Conservation (phyloP, 1,284 basidiomycete genomes). For the Melanopsichium pennsylvanicum region DNA sequence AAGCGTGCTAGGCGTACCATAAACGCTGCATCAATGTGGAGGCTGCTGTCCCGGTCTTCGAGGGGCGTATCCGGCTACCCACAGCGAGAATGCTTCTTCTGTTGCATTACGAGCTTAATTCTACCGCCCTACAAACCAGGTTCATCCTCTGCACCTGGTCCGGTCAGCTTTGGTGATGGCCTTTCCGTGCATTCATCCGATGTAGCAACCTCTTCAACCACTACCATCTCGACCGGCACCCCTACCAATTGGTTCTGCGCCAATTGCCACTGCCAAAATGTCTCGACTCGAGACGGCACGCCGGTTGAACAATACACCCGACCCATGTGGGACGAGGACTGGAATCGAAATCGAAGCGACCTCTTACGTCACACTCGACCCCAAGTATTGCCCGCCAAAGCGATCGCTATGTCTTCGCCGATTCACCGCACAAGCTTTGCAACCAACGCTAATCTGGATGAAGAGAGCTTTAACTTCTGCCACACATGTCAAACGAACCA, state of each 20-base stretch:
- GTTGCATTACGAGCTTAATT: constrained; percentile 44
- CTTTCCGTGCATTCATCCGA: not conserved
- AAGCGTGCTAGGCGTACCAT: not conserved
- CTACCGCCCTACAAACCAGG: constrained; percentile 45
- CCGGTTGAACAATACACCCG: constrained; percentile 45
- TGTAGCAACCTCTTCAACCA: constrained; percentile 15
- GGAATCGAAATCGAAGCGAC: constrained; percentile 27
- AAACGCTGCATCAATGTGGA: constrained; percentile 13
- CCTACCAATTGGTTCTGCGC: constrained; percentile 56
- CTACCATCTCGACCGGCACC: constrained; percentile 48
- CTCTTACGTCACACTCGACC: constrained; percentile 24
- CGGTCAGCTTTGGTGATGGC: not conserved
- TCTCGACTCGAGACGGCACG: constrained; percentile 25
- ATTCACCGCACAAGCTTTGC: not conserved
- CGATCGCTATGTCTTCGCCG: not conserved
- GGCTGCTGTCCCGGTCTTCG: constrained; percentile 14
- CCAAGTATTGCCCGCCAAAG: not conserved
- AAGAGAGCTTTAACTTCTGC: constrained; percentile 39
- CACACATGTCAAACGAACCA: constrained; percentile 60
- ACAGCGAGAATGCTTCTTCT: constrained; percentile 52
- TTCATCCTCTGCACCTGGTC: not conserved
- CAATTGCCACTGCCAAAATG: constrained; percentile 53
- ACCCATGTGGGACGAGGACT: constrained; percentile 49
- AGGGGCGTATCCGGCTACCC: constrained; percentile 33
- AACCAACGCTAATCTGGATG: not conserved